Percentiles rank a stretch among this genome's conserved stretches.
Evolutionary conservation across 345 rosid genomes (phyloP).

Genomic region (Anacardium occidentale): DNA sequence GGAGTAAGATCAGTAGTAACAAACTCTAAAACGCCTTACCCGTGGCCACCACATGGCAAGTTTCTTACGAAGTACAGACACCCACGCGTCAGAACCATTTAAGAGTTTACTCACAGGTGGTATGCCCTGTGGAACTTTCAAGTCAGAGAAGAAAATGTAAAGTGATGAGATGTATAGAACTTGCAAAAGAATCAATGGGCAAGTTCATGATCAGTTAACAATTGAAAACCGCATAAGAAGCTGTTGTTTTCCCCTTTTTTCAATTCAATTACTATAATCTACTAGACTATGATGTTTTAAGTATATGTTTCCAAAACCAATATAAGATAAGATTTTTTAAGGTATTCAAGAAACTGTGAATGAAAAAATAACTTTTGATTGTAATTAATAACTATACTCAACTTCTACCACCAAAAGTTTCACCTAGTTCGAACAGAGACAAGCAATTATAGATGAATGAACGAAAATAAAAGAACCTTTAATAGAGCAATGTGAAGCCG

Average conservation of each 20-base stretch:
- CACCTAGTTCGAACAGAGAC: not conserved
- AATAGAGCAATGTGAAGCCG: constrained; percentile 68
- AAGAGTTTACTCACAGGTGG: constrained; percentile 62
- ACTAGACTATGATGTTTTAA: not conserved
- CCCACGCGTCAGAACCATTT: constrained; percentile 63
- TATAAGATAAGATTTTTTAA: not conserved
- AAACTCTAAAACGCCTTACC: constrained; percentile 41
- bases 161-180: not conserved
- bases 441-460: not conserved
- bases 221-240: not conserved
- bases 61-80: constrained; percentile 76
- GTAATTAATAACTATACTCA: not conserved
- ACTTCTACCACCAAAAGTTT: not conserved
- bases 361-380: not conserved
- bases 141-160: not conserved
- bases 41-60: constrained; percentile 76
- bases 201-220: not conserved
- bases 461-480: constrained; percentile 44
- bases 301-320: not conserved
- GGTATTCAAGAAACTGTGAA: not conserved
- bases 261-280: not conserved
- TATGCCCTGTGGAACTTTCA: constrained; percentile 50
- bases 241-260: not conserved
- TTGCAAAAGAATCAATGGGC: not conserved
- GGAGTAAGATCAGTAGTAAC: constrained; percentile 12